Conservation (phyloP, 2,329 filamentous ascomycete species). For the Periconia sp. region DNA sequence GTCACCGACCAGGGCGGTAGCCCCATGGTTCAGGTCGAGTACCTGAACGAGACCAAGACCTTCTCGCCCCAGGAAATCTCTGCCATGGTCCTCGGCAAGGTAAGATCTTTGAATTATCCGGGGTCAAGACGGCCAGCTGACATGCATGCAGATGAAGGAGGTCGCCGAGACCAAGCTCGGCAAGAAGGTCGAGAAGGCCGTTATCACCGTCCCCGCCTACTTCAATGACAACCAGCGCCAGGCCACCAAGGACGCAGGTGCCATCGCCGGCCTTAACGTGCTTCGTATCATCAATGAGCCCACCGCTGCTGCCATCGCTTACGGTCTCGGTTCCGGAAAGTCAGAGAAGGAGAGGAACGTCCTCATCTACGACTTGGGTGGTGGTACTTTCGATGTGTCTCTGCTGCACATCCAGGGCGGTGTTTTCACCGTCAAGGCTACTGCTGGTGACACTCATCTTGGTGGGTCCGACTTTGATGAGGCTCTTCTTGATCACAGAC, state of each 20-base stretch:
- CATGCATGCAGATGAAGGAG: constrained; percentile 84
- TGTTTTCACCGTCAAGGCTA: constrained; percentile 99
- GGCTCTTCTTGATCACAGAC: background rate
- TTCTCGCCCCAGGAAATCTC: constrained; percentile 99
- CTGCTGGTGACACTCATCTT: constrained; percentile 95
- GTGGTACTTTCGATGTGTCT: constrained; percentile 99
- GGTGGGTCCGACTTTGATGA: too few species aligned
- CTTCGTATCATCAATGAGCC: constrained; percentile 99
- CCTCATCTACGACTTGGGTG: constrained; percentile 99
- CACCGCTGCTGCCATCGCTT: constrained; percentile 96
- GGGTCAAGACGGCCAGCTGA: constrained; percentile 20
- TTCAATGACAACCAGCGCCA: constrained; percentile 99
- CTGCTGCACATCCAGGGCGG: constrained; percentile 98
- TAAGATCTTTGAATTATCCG: constrained; percentile 47
- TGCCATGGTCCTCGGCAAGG: constrained; percentile 98
- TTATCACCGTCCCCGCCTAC: constrained; percentile 98
- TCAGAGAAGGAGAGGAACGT: constrained; percentile 98
- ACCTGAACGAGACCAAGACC: constrained; percentile 90
- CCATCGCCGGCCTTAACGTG: constrained; percentile 95
- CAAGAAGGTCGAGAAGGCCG: constrained; percentile 98
- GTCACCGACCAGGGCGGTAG: constrained; percentile 86
- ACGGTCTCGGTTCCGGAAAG: constrained; percentile 95
- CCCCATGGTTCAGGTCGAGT: constrained; percentile 93
- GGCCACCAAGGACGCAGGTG: constrained; percentile 98
- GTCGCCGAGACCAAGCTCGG: constrained; percentile 97